Evolutionary conservation across 305 asterid species (phyloP).

Genomic region (Rubia tinctorum): DNA sequence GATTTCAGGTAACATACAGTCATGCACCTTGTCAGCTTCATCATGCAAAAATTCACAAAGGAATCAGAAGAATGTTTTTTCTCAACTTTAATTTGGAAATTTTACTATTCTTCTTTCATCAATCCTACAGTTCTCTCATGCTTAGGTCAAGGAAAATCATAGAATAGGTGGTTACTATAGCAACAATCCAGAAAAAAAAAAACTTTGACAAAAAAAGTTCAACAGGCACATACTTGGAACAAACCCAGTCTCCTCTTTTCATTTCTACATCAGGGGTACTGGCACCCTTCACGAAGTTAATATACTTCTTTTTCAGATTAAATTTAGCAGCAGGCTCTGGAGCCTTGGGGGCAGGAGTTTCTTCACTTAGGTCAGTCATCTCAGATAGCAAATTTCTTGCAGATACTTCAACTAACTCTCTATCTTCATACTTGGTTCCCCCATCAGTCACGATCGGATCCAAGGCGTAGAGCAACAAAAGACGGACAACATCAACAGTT

Average conservation of each 20-base stretch:
- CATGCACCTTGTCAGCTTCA: neutral
- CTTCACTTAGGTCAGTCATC: constrained; percentile 72
- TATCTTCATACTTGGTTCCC: constrained; percentile 47
- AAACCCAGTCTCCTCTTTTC: constrained; percentile 74
- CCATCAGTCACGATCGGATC: constrained; percentile 56
- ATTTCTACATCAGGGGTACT: constrained; percentile 32
- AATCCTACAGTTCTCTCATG: neutral
- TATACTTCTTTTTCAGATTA: constrained; percentile 37
- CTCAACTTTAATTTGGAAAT: neutral
- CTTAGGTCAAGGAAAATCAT: neutral
- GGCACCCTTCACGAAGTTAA: constrained; percentile 21
- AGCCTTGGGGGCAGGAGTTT: constrained; percentile 51
- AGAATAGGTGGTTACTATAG: neutral
- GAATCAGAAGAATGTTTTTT: neutral
- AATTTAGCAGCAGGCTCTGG: constrained; percentile 40
- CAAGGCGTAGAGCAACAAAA: constrained; percentile 61
- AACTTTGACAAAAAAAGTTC: too few relatives aligned
- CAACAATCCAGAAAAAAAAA: constrained; percentile 1
- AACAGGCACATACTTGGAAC: constrained; percentile 74
- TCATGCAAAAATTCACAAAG: neutral
- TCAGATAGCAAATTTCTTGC: constrained; percentile 65
- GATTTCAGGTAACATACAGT: neutral
- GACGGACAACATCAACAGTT: constrained; percentile 77
- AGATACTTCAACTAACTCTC: constrained; percentile 61
- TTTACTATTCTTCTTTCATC: neutral